These are phyloP conservation scores for Malus sylvestris DNA, from an alignment of 306 rosid genomes.

Conservation along the genomic window DNA sequence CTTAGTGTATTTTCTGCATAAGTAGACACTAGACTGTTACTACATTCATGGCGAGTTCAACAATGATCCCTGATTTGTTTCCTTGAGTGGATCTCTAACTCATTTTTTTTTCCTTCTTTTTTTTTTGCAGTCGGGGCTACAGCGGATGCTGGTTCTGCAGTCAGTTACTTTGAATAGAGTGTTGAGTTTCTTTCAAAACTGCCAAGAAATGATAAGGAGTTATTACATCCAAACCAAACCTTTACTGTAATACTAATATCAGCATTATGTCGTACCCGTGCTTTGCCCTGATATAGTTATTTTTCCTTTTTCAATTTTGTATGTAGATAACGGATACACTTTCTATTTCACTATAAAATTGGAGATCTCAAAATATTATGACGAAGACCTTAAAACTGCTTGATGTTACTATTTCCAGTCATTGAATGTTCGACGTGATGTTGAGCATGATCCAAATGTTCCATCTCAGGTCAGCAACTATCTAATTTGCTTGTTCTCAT, in stretches of 20 bases:
- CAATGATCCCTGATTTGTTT: conserved; percentile 5
- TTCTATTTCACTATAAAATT: conserved; percentile 91
- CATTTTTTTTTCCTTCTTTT: not conserved
- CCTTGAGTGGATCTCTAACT: conserved; percentile 2
- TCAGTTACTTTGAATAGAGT: conserved; percentile 78
- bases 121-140: conserved; percentile 74
- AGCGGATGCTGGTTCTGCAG: conserved; percentile 72
- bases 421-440: conserved; percentile 78
- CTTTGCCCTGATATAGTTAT: not conserved
- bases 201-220: conserved; percentile 73
- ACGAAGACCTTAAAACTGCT: conserved; percentile 77
- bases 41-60: too few species aligned
- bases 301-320: conserved; percentile 8
- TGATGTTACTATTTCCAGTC: conserved; percentile 72
- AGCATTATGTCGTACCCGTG: not conserved
- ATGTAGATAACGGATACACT: conserved; percentile 84
- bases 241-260: conserved; percentile 1
- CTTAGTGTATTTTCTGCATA: not conserved
- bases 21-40: not conserved
- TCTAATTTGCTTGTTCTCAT: not conserved
- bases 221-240: conserved; percentile 21
- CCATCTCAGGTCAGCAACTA: conserved; percentile 65
- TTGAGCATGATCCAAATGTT: conserved; percentile 44
- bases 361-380: conserved; percentile 95
- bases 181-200: conserved; percentile 78